Conservation (phyloP, 768 basidiomycete genomes). For the Dendrothele bispora region DNA sequence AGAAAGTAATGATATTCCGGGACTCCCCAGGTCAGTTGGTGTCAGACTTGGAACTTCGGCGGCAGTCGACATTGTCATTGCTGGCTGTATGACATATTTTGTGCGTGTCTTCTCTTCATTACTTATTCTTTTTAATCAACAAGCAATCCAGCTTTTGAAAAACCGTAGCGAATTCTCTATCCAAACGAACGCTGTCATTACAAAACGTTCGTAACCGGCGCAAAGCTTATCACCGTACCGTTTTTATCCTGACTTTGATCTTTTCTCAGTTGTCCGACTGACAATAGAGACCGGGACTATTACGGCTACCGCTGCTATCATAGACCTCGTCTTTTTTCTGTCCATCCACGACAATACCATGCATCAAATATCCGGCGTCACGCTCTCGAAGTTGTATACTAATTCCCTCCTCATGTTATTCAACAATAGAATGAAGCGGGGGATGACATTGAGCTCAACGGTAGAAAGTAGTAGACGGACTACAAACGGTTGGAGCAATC, state of each 20-base stretch:
- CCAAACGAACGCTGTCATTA: constrained; percentile 8
- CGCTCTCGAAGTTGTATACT: constrained; percentile 15
- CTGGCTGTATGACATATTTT: constrained; percentile 13
- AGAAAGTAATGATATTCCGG: constrained; percentile 3
- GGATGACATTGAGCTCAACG: too few species aligned
- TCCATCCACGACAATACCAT: constrained; percentile 9
- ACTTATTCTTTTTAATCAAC: background rate
- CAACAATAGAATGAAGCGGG: constrained; percentile 13
- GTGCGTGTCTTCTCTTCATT: constrained; percentile 1
- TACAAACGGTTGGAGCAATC: too few species aligned
- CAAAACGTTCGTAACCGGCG: constrained; percentile 8
- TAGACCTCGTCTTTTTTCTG: constrained; percentile 15
- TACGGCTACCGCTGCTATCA: constrained; percentile 12
- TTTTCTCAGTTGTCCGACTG: constrained; percentile 10
- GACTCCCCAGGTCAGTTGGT: constrained; percentile 9
- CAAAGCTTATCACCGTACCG: too few species aligned
- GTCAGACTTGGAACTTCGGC: constrained; percentile 11
- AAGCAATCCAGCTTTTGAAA: constrained; percentile 7
- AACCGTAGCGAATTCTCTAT: constrained; percentile 2
- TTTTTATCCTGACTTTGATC: background rate
- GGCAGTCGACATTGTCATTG: constrained; percentile 12
- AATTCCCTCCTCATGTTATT: constrained; percentile 14
- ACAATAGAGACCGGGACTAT: constrained; percentile 15
- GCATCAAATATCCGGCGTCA: constrained; percentile 14
- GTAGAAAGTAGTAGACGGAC: too few species aligned